Percentiles rank a stretch among this genome's conserved stretches.
These are phyloP conservation scores for Raddia distichophylla DNA, from an alignment of 176 grass and related monocot species.

Conservation along the genomic window DNA sequence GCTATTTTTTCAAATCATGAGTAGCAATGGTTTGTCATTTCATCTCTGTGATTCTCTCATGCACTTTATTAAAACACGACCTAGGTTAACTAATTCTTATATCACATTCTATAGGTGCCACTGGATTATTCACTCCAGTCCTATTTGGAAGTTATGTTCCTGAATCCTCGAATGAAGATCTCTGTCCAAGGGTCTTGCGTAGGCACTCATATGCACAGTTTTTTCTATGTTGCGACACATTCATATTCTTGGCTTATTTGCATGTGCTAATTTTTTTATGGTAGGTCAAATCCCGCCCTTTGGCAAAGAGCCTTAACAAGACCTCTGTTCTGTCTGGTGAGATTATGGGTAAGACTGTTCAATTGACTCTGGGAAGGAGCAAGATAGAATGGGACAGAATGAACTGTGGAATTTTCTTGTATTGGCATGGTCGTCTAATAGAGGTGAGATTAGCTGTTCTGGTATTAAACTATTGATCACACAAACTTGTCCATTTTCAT, in stretches of 20 bases:
- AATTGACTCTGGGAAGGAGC: conserved; percentile 76
- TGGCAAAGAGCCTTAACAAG: conserved; percentile 80
- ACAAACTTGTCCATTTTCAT: conserved; percentile 17
- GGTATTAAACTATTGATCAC: not conserved
- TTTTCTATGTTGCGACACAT: conserved; percentile 34
- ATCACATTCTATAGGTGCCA: conserved; percentile 60
- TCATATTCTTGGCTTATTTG: conserved; percentile 30
- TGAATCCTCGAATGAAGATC: conserved; percentile 86
- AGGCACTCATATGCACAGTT: conserved; percentile 40
- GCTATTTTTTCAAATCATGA: not conserved
- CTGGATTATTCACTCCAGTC: conserved; percentile 89
- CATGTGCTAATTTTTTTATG: conserved; percentile 7
- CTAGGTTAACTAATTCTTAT: conserved; percentile 13
- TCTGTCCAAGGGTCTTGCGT: conserved; percentile 75
- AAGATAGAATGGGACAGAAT: conserved; percentile 78
- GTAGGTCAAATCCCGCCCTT: conserved; percentile 73
- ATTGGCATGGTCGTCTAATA: conserved; percentile 88
- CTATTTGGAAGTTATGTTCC: conserved; percentile 88
- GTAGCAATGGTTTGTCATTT: conserved; percentile 10
- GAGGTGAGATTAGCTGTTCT: conserved; percentile 55
- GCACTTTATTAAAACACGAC: conserved; percentile 30
- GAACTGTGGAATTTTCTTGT: conserved; percentile 87
- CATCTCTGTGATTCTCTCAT: conserved; percentile 3
- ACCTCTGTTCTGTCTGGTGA: conserved; percentile 64
- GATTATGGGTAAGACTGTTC: conserved; percentile 64